Evolutionary conservation across 2,329 filamentous ascomycete genomes (phyloP).

Genomic region (Magnaporthiopsis incrustans): DNA sequence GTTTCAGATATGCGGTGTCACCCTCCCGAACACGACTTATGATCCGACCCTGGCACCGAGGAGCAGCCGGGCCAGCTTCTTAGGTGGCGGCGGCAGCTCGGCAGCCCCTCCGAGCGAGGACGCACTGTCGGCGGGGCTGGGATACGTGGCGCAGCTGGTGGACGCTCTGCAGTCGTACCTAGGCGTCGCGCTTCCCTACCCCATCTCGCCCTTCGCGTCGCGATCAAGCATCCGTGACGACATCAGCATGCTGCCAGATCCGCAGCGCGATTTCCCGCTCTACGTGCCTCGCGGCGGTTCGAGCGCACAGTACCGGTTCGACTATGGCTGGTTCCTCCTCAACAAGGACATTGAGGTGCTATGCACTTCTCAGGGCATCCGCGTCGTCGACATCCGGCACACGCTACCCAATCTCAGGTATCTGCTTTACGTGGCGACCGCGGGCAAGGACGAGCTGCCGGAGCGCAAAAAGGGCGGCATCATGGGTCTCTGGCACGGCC

Average conservation of each 20-base stretch:
- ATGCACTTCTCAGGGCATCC: constrained; percentile 59
- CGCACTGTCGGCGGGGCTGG: constrained; percentile 70
- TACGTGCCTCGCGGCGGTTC: constrained; percentile 56
- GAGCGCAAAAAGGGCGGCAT: constrained; percentile 55
- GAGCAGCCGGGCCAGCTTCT: constrained; percentile 23
- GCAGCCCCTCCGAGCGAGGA: constrained; percentile 50
- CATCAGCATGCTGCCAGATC: constrained; percentile 61
- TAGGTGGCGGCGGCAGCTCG: constrained; percentile 6
- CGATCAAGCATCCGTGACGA: constrained; percentile 69
- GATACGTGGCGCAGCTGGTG: constrained; percentile 69
- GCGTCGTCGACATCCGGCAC: constrained; percentile 82
- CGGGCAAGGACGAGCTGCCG: constrained; percentile 58
- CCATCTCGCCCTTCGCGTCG: constrained; percentile 64
- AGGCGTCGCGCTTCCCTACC: constrained; percentile 70
- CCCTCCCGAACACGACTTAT: constrained; percentile 74
- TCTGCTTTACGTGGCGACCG: constrained; percentile 79
- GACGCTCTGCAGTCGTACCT: constrained; percentile 77
- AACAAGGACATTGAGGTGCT: constrained; percentile 86
- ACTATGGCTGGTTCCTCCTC: constrained; percentile 92
- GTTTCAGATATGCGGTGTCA: constrained; percentile 74
- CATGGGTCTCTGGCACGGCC: constrained; percentile 46
- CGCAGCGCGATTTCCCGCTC: constrained; percentile 72
- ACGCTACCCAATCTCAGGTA: constrained; percentile 93
- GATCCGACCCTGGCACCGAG: constrained; percentile 37
- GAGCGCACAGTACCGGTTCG: constrained; percentile 79